Conservation (phyloP, 768 basidiomycete genomes). For the Lactarius deliciosus region DNA sequence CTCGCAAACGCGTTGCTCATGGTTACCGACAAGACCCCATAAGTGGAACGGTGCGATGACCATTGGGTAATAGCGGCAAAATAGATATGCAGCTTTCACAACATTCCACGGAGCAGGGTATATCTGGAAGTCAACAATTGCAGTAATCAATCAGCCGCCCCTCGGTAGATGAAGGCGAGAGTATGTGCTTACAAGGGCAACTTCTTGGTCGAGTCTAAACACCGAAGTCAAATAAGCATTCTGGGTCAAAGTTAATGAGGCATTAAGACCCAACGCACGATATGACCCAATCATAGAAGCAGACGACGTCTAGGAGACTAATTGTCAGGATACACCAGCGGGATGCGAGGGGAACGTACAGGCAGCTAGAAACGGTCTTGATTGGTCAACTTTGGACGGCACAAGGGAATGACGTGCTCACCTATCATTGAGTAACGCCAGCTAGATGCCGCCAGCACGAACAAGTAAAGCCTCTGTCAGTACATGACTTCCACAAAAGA, state of each 20-base stretch:
- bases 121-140: conserved; percentile 14
- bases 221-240: not conserved
- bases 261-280: conserved; percentile 19
- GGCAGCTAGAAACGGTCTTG: not conserved
- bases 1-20: conserved; percentile 3
- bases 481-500: not conserved
- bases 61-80: conserved; percentile 27
- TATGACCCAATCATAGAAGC: conserved; percentile 29
- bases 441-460: conserved; percentile 1
- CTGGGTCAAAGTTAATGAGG: not conserved
- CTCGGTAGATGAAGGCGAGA: not conserved
- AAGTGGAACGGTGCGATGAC: conserved; percentile 21
- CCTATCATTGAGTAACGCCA: conserved; percentile 23
- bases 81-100: conserved; percentile 22
- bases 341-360: conserved; percentile 1
- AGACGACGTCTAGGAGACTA: conserved; percentile 13
- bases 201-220: conserved; percentile 23
- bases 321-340: not conserved
- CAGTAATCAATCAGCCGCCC: not conserved
- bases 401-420: not conserved
- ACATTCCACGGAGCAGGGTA: conserved; percentile 19
- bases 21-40: conserved; percentile 19
- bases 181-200: conserved; percentile 8
- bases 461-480: not conserved
- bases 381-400: not conserved